Evolutionary conservation across 2,329 filamentous ascomycete species (phyloP).

Genomic region (Aspergillus brunneoviolaceus): DNA sequence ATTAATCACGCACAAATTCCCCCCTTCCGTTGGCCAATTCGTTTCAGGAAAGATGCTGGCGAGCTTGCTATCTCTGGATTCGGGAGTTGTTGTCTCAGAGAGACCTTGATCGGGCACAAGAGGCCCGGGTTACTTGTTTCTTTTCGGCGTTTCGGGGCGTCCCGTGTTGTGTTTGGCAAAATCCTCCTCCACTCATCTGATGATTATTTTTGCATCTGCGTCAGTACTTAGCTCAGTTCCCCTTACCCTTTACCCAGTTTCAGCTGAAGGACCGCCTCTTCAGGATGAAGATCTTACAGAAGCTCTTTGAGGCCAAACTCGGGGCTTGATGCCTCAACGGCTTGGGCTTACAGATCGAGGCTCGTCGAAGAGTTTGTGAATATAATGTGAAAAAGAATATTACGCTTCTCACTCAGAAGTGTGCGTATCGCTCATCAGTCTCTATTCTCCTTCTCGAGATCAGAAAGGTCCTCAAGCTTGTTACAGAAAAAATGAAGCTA

Average conservation of each 20-base stretch:
- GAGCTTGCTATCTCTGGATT: background rate
- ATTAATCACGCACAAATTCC: conserved; percentile 20
- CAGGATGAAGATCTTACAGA: background rate
- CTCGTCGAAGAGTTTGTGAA: conserved; percentile 4
- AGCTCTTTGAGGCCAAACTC: background rate
- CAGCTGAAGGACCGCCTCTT: background rate
- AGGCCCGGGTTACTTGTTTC: background rate
- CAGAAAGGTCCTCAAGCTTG: background rate
- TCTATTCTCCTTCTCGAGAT: background rate
- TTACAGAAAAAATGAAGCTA: background rate
- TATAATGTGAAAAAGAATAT: conserved; percentile 1
- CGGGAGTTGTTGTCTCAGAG: background rate
- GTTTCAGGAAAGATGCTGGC: background rate
- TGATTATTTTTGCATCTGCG: conserved; percentile 25
- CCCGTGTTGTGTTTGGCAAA: conserved; percentile 7
- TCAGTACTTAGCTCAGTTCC: conserved; percentile 17
- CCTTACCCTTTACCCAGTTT: background rate
- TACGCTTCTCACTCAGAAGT: background rate
- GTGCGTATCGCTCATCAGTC: too few relatives aligned
- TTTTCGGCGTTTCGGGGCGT: conserved; percentile 2
- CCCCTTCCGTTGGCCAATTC: conserved; percentile 1
- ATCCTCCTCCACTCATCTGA: conserved; percentile 32
- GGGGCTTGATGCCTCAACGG: background rate
- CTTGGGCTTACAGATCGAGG: background rate
- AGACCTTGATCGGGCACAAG: background rate